phyloP scores from a whole-genome alignment of 108 stramenopile genomes.

The Skeletonema grethae region DNA sequence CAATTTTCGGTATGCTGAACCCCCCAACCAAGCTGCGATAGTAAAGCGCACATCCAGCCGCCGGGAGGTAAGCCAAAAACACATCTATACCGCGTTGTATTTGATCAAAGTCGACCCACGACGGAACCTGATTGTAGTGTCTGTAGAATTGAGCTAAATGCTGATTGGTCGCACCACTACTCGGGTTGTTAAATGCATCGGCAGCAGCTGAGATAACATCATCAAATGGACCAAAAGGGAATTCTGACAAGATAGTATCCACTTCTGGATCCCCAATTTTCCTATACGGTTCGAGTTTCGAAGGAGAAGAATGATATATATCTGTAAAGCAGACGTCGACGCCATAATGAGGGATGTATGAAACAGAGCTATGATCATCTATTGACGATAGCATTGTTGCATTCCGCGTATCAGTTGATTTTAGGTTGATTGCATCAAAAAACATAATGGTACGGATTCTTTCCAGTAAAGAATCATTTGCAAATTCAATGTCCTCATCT shows the following conservation, averaged over 20 bases:
- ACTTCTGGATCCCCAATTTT: conserved; percentile 64
- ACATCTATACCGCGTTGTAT: conserved; percentile 79
- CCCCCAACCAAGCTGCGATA: conserved; percentile 76
- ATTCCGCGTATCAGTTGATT: conserved; percentile 13
- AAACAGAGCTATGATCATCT: background rate
- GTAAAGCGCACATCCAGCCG: conserved; percentile 60
- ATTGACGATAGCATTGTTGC: conserved; percentile 7
- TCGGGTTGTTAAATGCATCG: background rate
- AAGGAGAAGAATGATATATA: conserved; percentile 48
- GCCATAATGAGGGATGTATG: conserved; percentile 28
- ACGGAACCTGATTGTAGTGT: conserved; percentile 49
- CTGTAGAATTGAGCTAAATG: conserved; percentile 28
- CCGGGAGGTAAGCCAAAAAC: conserved; percentile 68
- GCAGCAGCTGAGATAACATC: conserved; percentile 35
- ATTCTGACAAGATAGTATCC: conserved; percentile 54
- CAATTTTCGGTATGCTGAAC: conserved; percentile 80
- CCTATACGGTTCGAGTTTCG: conserved; percentile 70
- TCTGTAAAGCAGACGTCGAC: conserved; percentile 25
- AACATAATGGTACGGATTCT: background rate
- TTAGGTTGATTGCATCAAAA: conserved; percentile 16
- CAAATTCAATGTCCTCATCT: too few relatives aligned
- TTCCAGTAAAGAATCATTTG: background rate
- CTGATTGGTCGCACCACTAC: background rate
- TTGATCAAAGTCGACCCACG: conserved; percentile 75
- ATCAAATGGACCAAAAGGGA: conserved; percentile 65